A percentile compares a stretch with the other conserved stretches of the same genome.
Conservation (phyloP, 2,329 filamentous ascomycete species). For the Trichoderma endophyticum region DNA sequence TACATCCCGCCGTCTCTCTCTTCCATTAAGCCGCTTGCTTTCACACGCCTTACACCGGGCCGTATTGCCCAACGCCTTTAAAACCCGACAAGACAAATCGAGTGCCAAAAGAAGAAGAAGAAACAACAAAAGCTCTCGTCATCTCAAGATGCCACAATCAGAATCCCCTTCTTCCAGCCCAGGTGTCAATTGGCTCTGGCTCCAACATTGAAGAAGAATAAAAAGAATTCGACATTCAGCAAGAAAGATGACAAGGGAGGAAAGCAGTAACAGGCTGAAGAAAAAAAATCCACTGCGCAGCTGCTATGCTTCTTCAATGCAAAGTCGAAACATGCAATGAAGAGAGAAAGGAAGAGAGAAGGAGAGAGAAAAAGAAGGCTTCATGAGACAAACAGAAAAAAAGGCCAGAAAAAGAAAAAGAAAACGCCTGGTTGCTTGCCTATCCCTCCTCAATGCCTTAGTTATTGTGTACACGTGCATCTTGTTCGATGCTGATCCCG, state of each 20-base stretch:
- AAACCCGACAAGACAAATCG: slow-evolving; percentile 9
- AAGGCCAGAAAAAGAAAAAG: slow-evolving; percentile 13
- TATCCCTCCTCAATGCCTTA: slow-evolving; percentile 15
- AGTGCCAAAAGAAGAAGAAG: slow-evolving; percentile 5
- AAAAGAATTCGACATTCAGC: neutral
- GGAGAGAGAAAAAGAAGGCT: slow-evolving; percentile 21
- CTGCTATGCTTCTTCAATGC: slow-evolving; percentile 1
- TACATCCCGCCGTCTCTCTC: neutral
- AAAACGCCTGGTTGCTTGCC: slow-evolving; percentile 16
- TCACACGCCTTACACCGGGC: slow-evolving; percentile 10
- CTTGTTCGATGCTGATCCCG: slow-evolving; percentile 13
- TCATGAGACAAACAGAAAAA: neutral
- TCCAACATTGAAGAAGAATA: neutral
- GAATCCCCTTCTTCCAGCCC: neutral
- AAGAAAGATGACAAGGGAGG: neutral
- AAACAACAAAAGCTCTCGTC: neutral
- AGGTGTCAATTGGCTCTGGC: neutral
- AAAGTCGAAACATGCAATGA: neutral
- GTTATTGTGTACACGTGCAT: slow-evolving; percentile 18
- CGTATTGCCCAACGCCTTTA: slow-evolving; percentile 10
- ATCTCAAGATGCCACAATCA: neutral
- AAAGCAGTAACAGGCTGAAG: neutral
- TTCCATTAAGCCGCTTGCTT: slow-evolving; percentile 9
- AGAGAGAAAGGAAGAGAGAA: slow-evolving; percentile 23
- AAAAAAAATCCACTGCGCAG: neutral